These are phyloP conservation scores for Daedalea quercina DNA, from an alignment of 768 basidiomycete genomes.

Conservation along the genomic window DNA sequence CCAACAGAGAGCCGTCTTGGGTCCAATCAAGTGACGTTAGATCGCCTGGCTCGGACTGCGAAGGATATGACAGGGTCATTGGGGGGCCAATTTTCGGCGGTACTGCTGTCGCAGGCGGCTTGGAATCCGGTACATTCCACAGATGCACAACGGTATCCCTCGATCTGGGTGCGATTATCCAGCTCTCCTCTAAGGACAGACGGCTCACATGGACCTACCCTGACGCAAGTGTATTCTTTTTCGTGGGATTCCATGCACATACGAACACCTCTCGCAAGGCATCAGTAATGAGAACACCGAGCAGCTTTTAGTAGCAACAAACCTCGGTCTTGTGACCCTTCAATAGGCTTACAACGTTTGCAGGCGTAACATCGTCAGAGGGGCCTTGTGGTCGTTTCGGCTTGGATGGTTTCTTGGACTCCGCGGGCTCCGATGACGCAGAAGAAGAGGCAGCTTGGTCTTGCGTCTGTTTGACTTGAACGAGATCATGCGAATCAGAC, in stretches of 20 bases:
- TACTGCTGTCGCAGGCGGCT: slow-evolving; percentile 15
- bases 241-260: slow-evolving; percentile 70
- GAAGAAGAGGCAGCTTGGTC: slow-evolving; percentile 5
- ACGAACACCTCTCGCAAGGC: slow-evolving; percentile 59
- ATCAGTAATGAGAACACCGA: too few species aligned
- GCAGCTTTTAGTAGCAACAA: neutral
- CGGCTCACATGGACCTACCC: slow-evolving; percentile 41
- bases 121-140: slow-evolving; percentile 51
- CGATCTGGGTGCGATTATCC: slow-evolving; percentile 34
- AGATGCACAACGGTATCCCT: slow-evolving; percentile 71
- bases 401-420: slow-evolving; percentile 16
- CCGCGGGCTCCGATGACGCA: neutral
- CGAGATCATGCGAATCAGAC: neutral
- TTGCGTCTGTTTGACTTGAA: neutral
- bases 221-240: slow-evolving; percentile 55
- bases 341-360: slow-evolving; percentile 7
- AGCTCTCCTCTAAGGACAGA: neutral
- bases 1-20: slow-evolving; percentile 62
- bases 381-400: slow-evolving; percentile 33
- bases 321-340: slow-evolving; percentile 38
- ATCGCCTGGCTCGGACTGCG: slow-evolving; percentile 46
- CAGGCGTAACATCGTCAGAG: slow-evolving; percentile 25
- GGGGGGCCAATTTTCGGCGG: slow-evolving; percentile 3
- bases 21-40: slow-evolving; percentile 78
- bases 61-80: slow-evolving; percentile 41